A percentile compares a stretch with the other conserved stretches of the same genome.
Evolutionary conservation across 78 protist genomes (phyloP).

Genomic region (Planoprotostelium fungivorum): DNA sequence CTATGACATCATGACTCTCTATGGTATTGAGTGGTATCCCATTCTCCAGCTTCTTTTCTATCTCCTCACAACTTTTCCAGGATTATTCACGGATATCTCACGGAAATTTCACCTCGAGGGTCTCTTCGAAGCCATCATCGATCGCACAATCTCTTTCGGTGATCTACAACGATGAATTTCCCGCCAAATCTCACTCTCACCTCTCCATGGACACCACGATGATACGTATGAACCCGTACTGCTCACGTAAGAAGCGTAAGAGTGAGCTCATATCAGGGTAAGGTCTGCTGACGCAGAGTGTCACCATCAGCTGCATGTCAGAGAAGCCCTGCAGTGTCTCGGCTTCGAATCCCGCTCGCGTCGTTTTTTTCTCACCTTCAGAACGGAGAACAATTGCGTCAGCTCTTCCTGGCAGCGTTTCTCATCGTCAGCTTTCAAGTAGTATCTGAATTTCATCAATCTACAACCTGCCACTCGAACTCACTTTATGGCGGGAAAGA

Average conservation of each 20-base stretch:
- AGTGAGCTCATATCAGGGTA: background rate
- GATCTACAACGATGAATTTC: background rate
- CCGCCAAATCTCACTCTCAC: background rate
- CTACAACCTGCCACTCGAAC: background rate
- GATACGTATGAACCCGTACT: background rate
- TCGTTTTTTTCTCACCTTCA: background rate
- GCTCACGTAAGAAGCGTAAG: background rate
- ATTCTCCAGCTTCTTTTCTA: background rate
- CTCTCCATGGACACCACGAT: slow-evolving; percentile 1
- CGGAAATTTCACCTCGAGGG: background rate
- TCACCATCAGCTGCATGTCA: background rate
- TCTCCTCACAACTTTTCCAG: background rate
- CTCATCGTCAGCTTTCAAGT: background rate
- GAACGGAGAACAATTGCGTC: background rate
- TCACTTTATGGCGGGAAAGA: background rate
- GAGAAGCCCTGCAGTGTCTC: background rate
- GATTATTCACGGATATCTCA: background rate
- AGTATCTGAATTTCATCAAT: background rate
- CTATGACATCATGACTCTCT: background rate
- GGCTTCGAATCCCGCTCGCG: background rate
- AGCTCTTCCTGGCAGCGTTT: background rate
- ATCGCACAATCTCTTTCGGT: background rate
- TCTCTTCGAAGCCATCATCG: background rate
- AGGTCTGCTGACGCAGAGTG: background rate
- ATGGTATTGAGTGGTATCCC: background rate